Evolutionary conservation across 2,329 filamentous ascomycete genomes (phyloP).

Genomic region (Hypomyces rosellus): DNA sequence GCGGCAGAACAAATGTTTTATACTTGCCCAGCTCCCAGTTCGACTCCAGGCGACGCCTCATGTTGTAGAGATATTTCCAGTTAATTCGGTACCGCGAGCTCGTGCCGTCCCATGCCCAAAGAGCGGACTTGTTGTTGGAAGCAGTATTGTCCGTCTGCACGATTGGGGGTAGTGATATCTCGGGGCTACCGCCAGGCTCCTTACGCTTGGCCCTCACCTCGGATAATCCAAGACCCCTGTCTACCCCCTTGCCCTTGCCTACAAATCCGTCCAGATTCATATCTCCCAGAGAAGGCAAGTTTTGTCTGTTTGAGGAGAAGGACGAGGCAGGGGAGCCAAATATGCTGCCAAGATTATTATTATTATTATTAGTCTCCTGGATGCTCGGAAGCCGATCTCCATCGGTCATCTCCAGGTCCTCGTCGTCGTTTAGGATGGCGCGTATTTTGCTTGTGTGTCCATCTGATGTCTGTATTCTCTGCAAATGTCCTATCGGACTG

Average conservation of each 20-base stretch:
- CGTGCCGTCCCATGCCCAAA: constrained; percentile 45
- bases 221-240: constrained; percentile 22
- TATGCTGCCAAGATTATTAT: constrained; percentile 21
- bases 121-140: constrained; percentile 36
- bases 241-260: constrained; percentile 23
- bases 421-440: constrained; percentile 43
- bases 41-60: constrained; percentile 74
- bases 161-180: constrained; percentile 25
- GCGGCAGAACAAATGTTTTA: constrained; percentile 83
- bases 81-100: constrained; percentile 61
- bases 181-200: constrained; percentile 27
- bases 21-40: constrained; percentile 86
- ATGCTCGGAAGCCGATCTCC: constrained; percentile 23
- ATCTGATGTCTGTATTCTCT: constrained; percentile 40
- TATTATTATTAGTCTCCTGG: constrained; percentile 20
- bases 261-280: constrained; percentile 23
- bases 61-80: constrained; percentile 90
- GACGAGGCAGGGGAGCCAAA: constrained; percentile 30
- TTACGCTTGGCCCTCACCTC: constrained; percentile 31
- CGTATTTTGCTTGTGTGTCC: constrained; percentile 51
- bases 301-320: constrained; percentile 23
- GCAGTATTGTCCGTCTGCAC: constrained; percentile 23
- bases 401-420: constrained; percentile 45
- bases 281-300: constrained; percentile 21
- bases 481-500: constrained; percentile 34